Evolutionary conservation across 768 basidiomycete species (phyloP).

Genomic region (Termitomyces sp.): DNA sequence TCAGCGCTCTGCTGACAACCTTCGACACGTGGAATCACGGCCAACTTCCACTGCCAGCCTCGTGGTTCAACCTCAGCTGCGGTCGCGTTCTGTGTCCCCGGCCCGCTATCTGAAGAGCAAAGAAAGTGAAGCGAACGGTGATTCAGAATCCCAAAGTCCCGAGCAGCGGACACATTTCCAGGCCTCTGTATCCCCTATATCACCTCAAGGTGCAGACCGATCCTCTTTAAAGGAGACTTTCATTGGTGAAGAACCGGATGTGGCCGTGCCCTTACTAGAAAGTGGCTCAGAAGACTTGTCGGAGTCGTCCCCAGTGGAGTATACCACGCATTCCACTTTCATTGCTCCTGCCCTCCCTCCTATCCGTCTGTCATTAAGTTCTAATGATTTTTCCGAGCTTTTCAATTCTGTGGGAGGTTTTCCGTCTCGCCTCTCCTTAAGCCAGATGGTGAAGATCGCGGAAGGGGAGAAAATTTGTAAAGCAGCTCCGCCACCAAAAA

Average conservation of each 20-base stretch:
- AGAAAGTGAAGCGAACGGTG: constrained; percentile 73
- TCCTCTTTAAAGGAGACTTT: background rate
- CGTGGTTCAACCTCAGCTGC: constrained; percentile 25
- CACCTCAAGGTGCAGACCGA: constrained; percentile 34
- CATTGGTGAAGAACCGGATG: constrained; percentile 19
- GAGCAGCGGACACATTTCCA: constrained; percentile 15
- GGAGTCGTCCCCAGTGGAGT: constrained; percentile 63
- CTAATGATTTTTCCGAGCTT: constrained; percentile 75
- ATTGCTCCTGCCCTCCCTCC: constrained; percentile 87
- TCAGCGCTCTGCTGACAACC: constrained; percentile 21
- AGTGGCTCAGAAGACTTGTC: constrained; percentile 39
- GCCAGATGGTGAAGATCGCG: constrained; percentile 40
- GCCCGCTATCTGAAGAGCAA: constrained; percentile 59
- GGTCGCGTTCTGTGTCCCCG: constrained; percentile 53
- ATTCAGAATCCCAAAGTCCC: constrained; percentile 46
- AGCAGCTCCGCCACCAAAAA: constrained; percentile 30
- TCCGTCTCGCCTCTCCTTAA: constrained; percentile 41
- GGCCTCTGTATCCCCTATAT: constrained; percentile 31
- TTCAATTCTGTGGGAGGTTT: constrained; percentile 54
- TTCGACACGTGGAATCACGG: constrained; percentile 15
- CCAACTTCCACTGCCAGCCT: constrained; percentile 24
- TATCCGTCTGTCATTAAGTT: constrained; percentile 85
- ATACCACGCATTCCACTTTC: constrained; percentile 66
- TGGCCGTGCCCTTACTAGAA: constrained; percentile 24
- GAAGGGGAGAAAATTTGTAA: constrained; percentile 23